Percentiles rank a stretch among this genome's conserved stretches.
phyloP scores from a whole-genome alignment of 2,329 filamentous ascomycete genomes.

The Colletotrichum falcatum region DNA sequence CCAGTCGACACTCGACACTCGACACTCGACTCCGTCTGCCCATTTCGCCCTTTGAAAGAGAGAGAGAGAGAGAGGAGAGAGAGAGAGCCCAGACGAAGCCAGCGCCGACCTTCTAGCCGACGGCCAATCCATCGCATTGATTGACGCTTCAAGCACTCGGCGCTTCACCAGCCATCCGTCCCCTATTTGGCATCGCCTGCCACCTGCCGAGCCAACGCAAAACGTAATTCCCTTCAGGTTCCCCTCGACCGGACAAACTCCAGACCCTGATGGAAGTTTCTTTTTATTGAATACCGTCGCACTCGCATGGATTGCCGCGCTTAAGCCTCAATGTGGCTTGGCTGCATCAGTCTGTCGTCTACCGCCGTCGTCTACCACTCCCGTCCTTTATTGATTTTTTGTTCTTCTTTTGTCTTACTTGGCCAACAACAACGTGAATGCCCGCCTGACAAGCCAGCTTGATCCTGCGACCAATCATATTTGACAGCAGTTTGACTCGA shows the following conservation, averaged over 20 bases:
- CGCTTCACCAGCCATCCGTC: not conserved
- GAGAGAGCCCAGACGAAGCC: slow-evolving; percentile 18
- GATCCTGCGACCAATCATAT: slow-evolving; percentile 26
- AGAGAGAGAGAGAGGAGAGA: too few species aligned
- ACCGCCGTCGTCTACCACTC: too few species aligned
- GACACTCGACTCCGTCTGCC: not conserved
- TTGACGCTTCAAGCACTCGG: slow-evolving; percentile 8
- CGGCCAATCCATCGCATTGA: slow-evolving; percentile 25
- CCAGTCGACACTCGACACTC: slow-evolving; percentile 13
- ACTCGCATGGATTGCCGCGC: slow-evolving; percentile 39
- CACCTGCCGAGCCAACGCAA: slow-evolving; percentile 40
- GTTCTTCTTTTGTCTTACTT: slow-evolving; percentile 15
- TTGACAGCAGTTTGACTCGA: not conserved
- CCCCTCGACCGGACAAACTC: slow-evolving; percentile 28
- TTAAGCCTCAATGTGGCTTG: slow-evolving; percentile 17
- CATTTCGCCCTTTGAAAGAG: not conserved
- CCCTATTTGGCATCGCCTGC: slow-evolving; percentile 14
- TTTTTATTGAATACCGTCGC: slow-evolving; percentile 27
- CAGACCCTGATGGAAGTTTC: slow-evolving; percentile 31
- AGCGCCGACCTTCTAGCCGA: slow-evolving; percentile 22
- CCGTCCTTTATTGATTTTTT: not conserved
- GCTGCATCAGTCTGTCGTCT: not conserved
- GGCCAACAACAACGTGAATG: slow-evolving; percentile 19
- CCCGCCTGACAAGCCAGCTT: slow-evolving; percentile 31
- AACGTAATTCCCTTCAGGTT: slow-evolving; percentile 38